Base-by-base conservation (phyloP, 2,329 filamentous ascomycete genomes). In the Bretziella fagacearum region DNA sequence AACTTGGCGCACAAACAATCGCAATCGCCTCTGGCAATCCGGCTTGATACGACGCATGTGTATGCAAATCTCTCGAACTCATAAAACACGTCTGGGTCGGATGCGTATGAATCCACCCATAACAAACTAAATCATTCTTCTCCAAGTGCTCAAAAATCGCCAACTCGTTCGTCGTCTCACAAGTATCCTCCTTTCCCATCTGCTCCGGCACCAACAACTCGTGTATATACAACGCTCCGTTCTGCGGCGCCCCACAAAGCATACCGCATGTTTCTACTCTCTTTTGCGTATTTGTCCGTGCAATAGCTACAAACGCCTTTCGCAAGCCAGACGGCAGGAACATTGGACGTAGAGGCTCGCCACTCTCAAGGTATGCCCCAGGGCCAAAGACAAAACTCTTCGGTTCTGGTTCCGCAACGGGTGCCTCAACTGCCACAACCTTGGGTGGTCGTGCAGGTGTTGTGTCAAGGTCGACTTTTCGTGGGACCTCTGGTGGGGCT, bases 51-150 rank as follows among this genome's bases (percentile, higher is more conserved):
- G 86, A 86, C 2, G 80, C 79, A 58, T 94, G 89, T 0, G 93
- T 98, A 59, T 98, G 91, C 54, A 96, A 60, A 58, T 98, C 91
- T 43, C 89, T 71, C 42, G 82, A 91, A 59, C 85, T 94, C 84
- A 98, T 93, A 60, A 98, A 98, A 62, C 91, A 98, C 0, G 85
- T 93, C 64, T 98, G 91, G 0, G 81, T 85, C 0, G 91, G 91
- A 60, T 98, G 91, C 0, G 91, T 98, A 59, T 98, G 91, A 52
- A 98, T 98, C 91, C 91, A 98, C 32, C 89, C 89, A 4, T 94
- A 71, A 46, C 93, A 77, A 61, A 94, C 74, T 29, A 96, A 63
- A 51, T 93, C 83, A 57, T 93, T 76, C 4, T 70, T 71, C 55
- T 91, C 83, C 58, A 87, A 93, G 60, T 89, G 95, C 48, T 94